Evolutionary conservation across 2,329 filamentous ascomycete genomes (phyloP).

Genomic region (Cercospora janseana): DNA sequence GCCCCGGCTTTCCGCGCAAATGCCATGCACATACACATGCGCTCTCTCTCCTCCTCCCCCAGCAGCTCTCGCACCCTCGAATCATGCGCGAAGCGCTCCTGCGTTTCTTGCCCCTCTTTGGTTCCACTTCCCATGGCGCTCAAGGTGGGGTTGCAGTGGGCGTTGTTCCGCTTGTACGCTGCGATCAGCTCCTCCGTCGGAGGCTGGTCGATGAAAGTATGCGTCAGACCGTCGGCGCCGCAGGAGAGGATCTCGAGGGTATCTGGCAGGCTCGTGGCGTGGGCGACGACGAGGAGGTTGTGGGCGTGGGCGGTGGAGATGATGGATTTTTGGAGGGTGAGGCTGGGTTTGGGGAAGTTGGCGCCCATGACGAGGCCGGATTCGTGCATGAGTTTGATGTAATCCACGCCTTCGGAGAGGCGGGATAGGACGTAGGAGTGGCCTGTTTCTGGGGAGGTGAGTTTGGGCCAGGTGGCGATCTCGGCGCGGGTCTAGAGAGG

Average conservation of each 20-base stretch:
- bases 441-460: conserved; percentile 45
- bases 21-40: conserved; percentile 45
- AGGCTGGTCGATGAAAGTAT: conserved; percentile 44
- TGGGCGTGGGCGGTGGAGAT: conserved; percentile 42
- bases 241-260: conserved; percentile 44
- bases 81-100: conserved; percentile 45
- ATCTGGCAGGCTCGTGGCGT: conserved; percentile 42
- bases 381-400: conserved; percentile 55
- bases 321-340: conserved; percentile 48
- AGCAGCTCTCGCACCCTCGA: conserved; percentile 38
- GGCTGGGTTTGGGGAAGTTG: conserved; percentile 38
- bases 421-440: conserved; percentile 44
- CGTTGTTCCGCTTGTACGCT: conserved; percentile 45
- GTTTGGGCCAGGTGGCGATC: conserved; percentile 50
- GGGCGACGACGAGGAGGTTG: conserved; percentile 43
- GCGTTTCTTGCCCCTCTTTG: conserved; percentile 41
- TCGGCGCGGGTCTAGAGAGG: conserved; percentile 32
- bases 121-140: conserved; percentile 43
- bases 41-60: conserved; percentile 36
- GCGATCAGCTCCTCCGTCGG: conserved; percentile 42
- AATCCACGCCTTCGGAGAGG: conserved; percentile 45
- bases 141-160: conserved; percentile 47
- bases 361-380: conserved; percentile 38
- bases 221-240: conserved; percentile 47
- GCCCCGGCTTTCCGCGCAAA: conserved; percentile 36